Percentiles rank a stretch among this genome's conserved stretches.
These are phyloP conservation scores for Fusarium citri DNA, from an alignment of 2,329 filamentous ascomycete species.

Conservation along the genomic window DNA sequence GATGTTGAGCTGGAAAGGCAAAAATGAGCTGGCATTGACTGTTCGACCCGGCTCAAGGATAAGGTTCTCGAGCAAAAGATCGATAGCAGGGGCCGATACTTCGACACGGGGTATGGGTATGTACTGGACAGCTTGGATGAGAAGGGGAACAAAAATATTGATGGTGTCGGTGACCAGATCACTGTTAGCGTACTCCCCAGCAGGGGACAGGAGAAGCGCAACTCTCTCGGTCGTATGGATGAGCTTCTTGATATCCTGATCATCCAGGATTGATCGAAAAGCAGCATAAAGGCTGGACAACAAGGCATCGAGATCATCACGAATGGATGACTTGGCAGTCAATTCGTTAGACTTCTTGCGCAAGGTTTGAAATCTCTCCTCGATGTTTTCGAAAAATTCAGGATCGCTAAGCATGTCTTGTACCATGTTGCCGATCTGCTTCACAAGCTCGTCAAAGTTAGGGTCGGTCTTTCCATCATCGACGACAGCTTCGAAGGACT, in stretches of 20 bases:
- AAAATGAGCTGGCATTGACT: conserved; percentile 86
- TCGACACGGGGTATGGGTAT: conserved; percentile 93
- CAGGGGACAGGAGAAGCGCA: conserved; percentile 75
- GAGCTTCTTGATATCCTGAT: conserved; percentile 78
- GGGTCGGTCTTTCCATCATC: conserved; percentile 81
- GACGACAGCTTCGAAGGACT: conserved; percentile 75
- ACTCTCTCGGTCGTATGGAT: conserved; percentile 75
- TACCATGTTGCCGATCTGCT: conserved; percentile 77
- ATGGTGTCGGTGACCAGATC: conserved; percentile 80
- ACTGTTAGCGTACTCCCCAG: conserved; percentile 71
- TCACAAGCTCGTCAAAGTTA: conserved; percentile 82
- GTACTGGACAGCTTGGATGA: conserved; percentile 84
- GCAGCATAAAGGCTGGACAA: conserved; percentile 76
- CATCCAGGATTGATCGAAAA: conserved; percentile 74
- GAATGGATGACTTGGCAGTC: conserved; percentile 73
- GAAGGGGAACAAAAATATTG: conserved; percentile 82
- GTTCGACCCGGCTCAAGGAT: conserved; percentile 89
- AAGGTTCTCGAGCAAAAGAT: conserved; percentile 89
- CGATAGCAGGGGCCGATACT: conserved; percentile 82
- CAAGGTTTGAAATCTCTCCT: conserved; percentile 64
- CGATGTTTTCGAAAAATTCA: conserved; percentile 82
- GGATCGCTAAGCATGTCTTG: conserved; percentile 88
- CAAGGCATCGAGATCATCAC: conserved; percentile 78
- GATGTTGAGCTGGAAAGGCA: conserved; percentile 84
- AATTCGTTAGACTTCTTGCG: conserved; percentile 70